phyloP scores from a whole-genome alignment of 1,284 basidiomycete genomes.

The Mycosarcoma maydis region DNA sequence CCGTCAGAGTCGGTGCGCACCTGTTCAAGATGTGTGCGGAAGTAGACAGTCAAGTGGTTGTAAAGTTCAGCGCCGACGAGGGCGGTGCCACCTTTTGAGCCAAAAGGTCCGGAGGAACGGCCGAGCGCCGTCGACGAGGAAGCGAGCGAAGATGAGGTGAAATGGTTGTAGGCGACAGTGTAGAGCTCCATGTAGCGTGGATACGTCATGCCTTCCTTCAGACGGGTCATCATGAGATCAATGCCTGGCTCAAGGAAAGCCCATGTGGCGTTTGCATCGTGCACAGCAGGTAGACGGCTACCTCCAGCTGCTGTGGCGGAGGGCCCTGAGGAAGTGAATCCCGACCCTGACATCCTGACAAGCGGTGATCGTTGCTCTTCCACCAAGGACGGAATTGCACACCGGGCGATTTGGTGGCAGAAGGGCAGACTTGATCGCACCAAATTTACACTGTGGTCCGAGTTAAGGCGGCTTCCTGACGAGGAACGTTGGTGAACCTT shows the following conservation, averaged over 20 bases:
- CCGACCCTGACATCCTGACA: conserved; percentile 23
- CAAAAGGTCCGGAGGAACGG: conserved; percentile 33
- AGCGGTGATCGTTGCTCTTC: too few species aligned
- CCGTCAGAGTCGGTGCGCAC: conserved; percentile 76
- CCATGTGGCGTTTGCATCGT: conserved; percentile 77
- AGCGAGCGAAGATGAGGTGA: conserved; percentile 86
- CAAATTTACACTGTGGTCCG: too few species aligned
- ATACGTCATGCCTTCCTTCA: conserved; percentile 88
- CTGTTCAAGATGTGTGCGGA: conserved; percentile 72
- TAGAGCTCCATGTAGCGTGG: conserved; percentile 92
- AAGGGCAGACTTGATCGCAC: too few species aligned
- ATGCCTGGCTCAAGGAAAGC: conserved; percentile 86
- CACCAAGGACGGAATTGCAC: too few species aligned
- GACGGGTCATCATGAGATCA: conserved; percentile 66
- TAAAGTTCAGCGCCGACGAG: conserved; percentile 95
- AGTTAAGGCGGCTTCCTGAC: too few species aligned
- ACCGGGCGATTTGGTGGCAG: too few species aligned
- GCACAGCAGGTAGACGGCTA: conserved; percentile 32
- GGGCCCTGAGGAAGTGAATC: conserved; percentile 15
- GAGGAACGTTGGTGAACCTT: too few species aligned
- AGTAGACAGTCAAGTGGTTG: conserved; percentile 85
- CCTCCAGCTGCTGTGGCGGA: conserved; percentile 13
- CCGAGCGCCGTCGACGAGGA: conserved; percentile 37
- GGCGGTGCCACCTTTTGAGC: conserved; percentile 76
- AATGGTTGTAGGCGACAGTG: conserved; percentile 91